Evolutionary conservation across 1,284 basidiomycete species (phyloP).

Genomic region (Rugosomyces carneus): DNA sequence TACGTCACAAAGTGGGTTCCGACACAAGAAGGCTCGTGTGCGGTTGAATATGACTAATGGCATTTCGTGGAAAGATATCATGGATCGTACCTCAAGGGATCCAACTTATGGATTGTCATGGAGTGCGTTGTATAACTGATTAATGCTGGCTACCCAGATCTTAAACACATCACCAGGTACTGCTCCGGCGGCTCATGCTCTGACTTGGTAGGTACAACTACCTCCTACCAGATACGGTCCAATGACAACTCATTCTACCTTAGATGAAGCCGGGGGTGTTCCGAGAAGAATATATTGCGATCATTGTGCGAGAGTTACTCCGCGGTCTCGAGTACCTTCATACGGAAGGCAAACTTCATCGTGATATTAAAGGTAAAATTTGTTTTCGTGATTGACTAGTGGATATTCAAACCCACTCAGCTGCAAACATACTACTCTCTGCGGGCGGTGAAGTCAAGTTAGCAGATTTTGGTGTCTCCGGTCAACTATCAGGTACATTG

Average conservation of each 20-base stretch:
- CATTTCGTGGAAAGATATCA: constrained; percentile 62
- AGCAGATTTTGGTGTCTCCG: constrained; percentile 98
- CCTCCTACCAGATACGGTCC: constrained; percentile 6
- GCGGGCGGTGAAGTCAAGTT: constrained; percentile 96
- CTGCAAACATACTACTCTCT: constrained; percentile 92
- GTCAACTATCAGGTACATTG: constrained; percentile 93
- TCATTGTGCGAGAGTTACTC: constrained; percentile 89
- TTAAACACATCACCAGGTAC: constrained; percentile 43
- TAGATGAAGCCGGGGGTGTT: constrained; percentile 98
- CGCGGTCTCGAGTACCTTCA: constrained; percentile 94
- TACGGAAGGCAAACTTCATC: constrained; percentile 92
- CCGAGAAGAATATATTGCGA: constrained; percentile 97
- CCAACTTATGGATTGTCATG: constrained; percentile 99
- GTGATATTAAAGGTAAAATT: constrained; percentile 90
- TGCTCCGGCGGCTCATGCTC: constrained; percentile 84
- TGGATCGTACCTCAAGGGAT: constrained; percentile 92
- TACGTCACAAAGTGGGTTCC: constrained; percentile 85
- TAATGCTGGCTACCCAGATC: constrained; percentile 1
- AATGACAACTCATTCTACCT: neutral
- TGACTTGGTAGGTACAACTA: constrained; percentile 54
- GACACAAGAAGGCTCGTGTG: constrained; percentile 14
- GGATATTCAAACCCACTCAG: constrained; percentile 31
- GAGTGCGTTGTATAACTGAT: constrained; percentile 66
- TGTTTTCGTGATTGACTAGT: neutral
- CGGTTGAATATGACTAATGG: constrained; percentile 6